Evolutionary conservation across 306 rosid genomes (phyloP).

Genomic region (Luffa aegyptiaca): DNA sequence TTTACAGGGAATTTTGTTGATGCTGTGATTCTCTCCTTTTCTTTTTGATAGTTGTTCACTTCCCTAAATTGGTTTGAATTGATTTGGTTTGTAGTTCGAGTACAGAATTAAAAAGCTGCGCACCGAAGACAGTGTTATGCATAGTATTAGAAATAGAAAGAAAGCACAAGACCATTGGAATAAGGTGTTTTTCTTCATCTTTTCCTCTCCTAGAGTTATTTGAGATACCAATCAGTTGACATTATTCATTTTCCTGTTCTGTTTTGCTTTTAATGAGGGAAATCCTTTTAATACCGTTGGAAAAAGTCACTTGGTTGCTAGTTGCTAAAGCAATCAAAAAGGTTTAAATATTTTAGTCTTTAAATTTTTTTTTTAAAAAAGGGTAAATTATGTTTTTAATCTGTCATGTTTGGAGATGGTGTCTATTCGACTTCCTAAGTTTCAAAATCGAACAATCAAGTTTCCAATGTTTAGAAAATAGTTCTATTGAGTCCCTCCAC

Average conservation of each 20-base stretch:
- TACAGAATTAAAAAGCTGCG: slow-evolving; percentile 68
- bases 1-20: background rate
- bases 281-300: background rate
- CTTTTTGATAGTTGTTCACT: background rate
- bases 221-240: background rate
- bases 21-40: too few relatives aligned
- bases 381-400: too few relatives aligned
- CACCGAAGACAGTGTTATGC: slow-evolving; percentile 58
- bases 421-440: too few relatives aligned
- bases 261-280: background rate
- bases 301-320: background rate
- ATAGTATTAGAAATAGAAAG: slow-evolving; percentile 49
- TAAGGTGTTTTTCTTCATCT: slow-evolving; percentile 39
- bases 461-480: too few relatives aligned
- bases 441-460: too few relatives aligned
- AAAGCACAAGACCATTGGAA: slow-evolving; percentile 78
- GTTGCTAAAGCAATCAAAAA: background rate
- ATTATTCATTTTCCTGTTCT: background rate
- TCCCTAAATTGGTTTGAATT: slow-evolving; percentile 3
- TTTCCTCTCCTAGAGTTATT: background rate
- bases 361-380: too few relatives aligned
- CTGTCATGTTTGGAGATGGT: too few relatives aligned
- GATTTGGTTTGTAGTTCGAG: slow-evolving; percentile 47
- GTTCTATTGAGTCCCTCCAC: too few relatives aligned
- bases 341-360: too few relatives aligned